Evolutionary conservation across 2,329 filamentous ascomycete species (phyloP).

Genomic region (Aspergillus brasiliensis): DNA sequence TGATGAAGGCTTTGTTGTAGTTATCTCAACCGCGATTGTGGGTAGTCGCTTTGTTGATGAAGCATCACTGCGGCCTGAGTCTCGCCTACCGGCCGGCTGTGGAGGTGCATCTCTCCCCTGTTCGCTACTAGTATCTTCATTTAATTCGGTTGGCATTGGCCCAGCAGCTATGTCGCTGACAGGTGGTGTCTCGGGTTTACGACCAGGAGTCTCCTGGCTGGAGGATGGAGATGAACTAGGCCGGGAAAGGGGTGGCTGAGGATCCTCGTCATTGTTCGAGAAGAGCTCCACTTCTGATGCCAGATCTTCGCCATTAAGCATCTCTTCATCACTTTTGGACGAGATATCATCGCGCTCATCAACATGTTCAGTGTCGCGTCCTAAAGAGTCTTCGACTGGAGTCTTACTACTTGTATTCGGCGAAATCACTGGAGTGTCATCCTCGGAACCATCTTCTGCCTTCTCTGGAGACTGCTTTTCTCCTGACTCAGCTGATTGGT

Average conservation of each 20-base stretch:
- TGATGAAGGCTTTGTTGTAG: neutral
- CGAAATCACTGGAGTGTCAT: neutral
- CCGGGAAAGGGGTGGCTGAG: too few relatives aligned
- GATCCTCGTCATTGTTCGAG: neutral
- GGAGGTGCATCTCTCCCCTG: neutral
- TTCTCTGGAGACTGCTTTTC: neutral
- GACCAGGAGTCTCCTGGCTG: neutral
- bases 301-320: neutral
- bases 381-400: neutral
- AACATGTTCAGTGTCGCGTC: neutral
- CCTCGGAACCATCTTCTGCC: neutral
- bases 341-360: neutral
- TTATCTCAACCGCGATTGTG: neutral
- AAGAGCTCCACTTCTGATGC: conserved; percentile 8
- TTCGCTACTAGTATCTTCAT: neutral
- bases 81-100: neutral
- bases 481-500: neutral
- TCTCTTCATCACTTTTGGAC: neutral
- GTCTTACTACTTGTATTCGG: too few relatives aligned
- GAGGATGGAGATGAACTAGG: neutral
- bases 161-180: neutral
- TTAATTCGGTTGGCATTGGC: neutral
- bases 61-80: neutral
- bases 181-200: neutral
- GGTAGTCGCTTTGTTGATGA: neutral